Evolutionary conservation across 805 yeast genomes (phyloP).

Genomic region (Metschnikowia bowlesiae): DNA sequence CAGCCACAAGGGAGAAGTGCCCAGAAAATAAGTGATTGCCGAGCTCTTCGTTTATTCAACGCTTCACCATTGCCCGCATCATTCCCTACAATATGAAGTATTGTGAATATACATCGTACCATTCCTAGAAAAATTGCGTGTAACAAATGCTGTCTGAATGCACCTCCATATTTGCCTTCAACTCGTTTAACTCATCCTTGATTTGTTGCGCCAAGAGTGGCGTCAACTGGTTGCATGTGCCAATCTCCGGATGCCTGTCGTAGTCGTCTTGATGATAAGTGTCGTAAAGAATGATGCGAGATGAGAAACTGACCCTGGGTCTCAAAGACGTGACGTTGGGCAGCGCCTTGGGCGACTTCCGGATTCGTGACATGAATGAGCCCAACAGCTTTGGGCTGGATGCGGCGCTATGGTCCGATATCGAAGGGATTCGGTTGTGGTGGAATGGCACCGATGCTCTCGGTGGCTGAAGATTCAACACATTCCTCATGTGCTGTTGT

Average conservation of each 20-base stretch:
- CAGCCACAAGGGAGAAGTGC: slow-evolving; percentile 14
- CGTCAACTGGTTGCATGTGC: slow-evolving; percentile 88
- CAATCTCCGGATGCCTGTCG: slow-evolving; percentile 88
- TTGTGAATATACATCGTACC: background rate
- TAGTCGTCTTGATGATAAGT: slow-evolving; percentile 81
- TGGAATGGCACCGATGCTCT: slow-evolving; percentile 20
- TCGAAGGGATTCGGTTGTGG: slow-evolving; percentile 29
- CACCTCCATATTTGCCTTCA: slow-evolving; percentile 73
- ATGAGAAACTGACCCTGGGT: slow-evolving; percentile 60
- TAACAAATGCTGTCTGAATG: slow-evolving; percentile 75
- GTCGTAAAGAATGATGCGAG: slow-evolving; percentile 77
- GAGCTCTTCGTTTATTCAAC: background rate
- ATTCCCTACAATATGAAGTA: background rate
- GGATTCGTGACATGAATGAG: slow-evolving; percentile 28
- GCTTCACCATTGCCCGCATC: background rate
- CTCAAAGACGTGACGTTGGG: slow-evolving; percentile 5
- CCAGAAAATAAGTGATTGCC: slow-evolving; percentile 6
- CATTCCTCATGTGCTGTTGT: slow-evolving; percentile 13
- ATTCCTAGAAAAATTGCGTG: slow-evolving; percentile 69
- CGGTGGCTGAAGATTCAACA: slow-evolving; percentile 17
- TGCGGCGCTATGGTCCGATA: slow-evolving; percentile 22
- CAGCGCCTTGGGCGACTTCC: slow-evolving; percentile 18
- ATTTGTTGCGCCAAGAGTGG: slow-evolving; percentile 83
- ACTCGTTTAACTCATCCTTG: slow-evolving; percentile 74
- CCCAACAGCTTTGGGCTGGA: slow-evolving; percentile 32